Conservation (phyloP, 108 stramenopile species). For the Cyclostephanos tholiformis region DNA sequence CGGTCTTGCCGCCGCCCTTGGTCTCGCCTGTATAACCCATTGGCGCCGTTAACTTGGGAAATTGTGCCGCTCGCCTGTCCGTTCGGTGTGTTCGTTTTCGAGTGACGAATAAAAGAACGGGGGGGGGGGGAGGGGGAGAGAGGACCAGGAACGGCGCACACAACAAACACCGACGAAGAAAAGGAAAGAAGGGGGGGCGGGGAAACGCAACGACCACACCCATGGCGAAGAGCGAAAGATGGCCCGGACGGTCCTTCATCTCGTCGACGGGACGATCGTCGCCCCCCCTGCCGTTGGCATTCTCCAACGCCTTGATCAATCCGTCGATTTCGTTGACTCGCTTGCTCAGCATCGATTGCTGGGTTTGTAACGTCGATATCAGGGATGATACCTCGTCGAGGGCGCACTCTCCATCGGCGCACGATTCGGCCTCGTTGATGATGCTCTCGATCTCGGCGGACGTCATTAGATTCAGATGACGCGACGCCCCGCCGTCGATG, state of each 20-base stretch:
- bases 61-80: constrained; percentile 82
- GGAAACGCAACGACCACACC: constrained; percentile 18
- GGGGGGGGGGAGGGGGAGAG: no score
- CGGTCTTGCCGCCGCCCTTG: constrained; percentile 68
- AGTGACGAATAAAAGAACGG: no score
- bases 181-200: not conserved
- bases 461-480: constrained; percentile 53
- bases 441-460: constrained; percentile 65
- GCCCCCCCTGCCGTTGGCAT: constrained; percentile 32
- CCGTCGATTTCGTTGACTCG: constrained; percentile 56
- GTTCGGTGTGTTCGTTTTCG: constrained; percentile 27
- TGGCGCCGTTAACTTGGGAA: constrained; percentile 65
- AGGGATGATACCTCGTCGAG: constrained; percentile 76
- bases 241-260: constrained; percentile 74
- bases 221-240: constrained; percentile 74
- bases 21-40: constrained; percentile 79
- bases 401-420: constrained; percentile 71
- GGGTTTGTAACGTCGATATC: constrained; percentile 56
- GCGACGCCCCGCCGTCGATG: no score
- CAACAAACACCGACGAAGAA: no score
- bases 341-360: constrained; percentile 55
- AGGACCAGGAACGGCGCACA: no score
- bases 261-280: constrained; percentile 70
- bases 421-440: constrained; percentile 56
- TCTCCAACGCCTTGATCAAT: constrained; percentile 40